Evolutionary conservation across 176 grass and related monocot species (phyloP).

Genomic region (Typha latifolia): DNA sequence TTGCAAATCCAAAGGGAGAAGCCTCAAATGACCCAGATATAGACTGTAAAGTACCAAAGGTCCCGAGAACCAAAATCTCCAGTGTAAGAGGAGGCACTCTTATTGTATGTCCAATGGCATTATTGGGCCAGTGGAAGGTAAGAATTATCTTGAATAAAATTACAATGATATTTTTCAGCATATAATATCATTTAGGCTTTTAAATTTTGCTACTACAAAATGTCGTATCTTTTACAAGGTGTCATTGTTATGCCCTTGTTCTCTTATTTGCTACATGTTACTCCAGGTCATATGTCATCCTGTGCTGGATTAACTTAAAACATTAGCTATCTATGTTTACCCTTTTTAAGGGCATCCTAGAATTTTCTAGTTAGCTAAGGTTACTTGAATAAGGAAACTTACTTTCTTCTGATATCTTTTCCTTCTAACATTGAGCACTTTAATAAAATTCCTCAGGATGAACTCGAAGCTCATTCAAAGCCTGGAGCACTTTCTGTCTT

Average conservation of each 20-base stretch:
- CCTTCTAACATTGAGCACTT: conserved; percentile 6
- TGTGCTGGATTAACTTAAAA: no score
- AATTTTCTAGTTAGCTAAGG: background rate
- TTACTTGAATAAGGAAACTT: background rate
- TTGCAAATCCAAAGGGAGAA: conserved; percentile 52
- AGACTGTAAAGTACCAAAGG: background rate
- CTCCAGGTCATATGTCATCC: no score
- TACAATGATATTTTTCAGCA: conserved; percentile 11
- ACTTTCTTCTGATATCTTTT: background rate
- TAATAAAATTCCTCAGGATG: conserved; percentile 40
- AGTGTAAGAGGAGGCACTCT: conserved; percentile 63
- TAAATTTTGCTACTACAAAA: no score
- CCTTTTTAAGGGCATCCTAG: no score
- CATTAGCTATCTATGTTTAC: no score
- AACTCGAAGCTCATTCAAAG: conserved; percentile 60
- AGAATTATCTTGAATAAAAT: background rate
- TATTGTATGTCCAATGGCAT: conserved; percentile 74
- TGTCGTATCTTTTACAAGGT: no score
- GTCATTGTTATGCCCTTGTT: no score
- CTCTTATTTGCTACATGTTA: no score
- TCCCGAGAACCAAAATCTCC: background rate
- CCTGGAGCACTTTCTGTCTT: conserved; percentile 63
- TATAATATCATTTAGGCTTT: background rate
- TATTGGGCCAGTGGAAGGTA: conserved; percentile 95
- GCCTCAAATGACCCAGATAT: conserved; percentile 23